A percentile compares a stretch with the other conserved stretches of the same genome.
phyloP scores from a whole-genome alignment of 495 filamentous ascomycete species.

The Trichoderma gamsii region DNA sequence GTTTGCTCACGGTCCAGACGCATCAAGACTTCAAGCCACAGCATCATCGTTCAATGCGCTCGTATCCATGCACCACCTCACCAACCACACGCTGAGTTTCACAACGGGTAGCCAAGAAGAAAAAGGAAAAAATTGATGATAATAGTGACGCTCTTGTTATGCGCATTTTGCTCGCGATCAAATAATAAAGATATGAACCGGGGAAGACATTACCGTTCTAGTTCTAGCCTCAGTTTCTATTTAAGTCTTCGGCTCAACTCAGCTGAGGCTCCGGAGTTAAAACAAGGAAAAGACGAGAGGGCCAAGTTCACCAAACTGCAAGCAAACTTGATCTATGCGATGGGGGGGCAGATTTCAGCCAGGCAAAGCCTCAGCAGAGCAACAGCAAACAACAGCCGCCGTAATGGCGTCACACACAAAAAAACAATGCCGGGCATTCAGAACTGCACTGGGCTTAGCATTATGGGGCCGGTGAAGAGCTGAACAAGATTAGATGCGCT shows the following conservation, averaged over 20 bases:
- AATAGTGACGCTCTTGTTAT: neutral
- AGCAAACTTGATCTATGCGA: neutral
- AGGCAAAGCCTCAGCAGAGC: neutral
- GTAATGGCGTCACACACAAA: neutral
- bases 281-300: no score
- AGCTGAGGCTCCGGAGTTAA: no score
- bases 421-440: neutral
- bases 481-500: neutral
- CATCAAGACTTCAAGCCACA: neutral
- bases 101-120: neutral
- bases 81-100: neutral
- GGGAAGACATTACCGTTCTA: neutral
- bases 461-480: slow-evolving; percentile 5
- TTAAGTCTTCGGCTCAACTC: no score
- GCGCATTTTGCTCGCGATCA: neutral
- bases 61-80: neutral
- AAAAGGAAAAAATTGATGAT: no score
- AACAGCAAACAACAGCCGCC: neutral
- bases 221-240: neutral
- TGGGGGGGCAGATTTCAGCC: neutral
- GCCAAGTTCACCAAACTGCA: neutral
- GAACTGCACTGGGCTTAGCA: neutral
- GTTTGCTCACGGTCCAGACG: neutral
- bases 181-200: neutral
- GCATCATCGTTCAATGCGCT: neutral